Conservation (phyloP, 192 early-diverging fungal genomes). For the Powellomyces hirtus region DNA sequence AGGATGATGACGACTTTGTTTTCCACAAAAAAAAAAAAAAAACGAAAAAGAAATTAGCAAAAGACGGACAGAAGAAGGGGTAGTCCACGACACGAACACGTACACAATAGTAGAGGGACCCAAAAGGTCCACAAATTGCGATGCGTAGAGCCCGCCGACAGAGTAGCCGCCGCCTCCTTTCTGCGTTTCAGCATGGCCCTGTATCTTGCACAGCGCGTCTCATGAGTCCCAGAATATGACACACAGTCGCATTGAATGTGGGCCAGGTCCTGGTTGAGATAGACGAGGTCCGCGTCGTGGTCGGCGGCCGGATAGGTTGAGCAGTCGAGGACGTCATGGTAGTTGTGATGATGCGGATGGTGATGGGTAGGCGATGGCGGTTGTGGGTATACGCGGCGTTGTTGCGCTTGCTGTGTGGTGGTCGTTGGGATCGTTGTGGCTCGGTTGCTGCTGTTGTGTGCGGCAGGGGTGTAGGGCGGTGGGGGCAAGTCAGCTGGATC, state of each 20-base stretch:
- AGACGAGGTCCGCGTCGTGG: background rate
- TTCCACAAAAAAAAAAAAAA: constrained; percentile 12
- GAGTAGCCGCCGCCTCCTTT: constrained; percentile 11
- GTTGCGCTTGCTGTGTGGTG: background rate
- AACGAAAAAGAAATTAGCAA: background rate
- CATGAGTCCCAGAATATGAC: constrained; percentile 15
- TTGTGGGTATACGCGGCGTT: background rate
- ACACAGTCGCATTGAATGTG: constrained; percentile 23
- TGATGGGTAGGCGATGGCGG: background rate
- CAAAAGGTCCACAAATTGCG: constrained; percentile 9
- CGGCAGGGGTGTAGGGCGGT: constrained; percentile 4
- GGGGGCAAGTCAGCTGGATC: background rate
- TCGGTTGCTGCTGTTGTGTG: background rate
- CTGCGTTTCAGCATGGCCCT: constrained; percentile 4
- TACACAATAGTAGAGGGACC: constrained; percentile 12
- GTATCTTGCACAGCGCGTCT: constrained; percentile 23
- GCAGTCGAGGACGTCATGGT: background rate
- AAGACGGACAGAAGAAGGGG: background rate
- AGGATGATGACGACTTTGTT: constrained; percentile 18
- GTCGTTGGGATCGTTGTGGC: too few relatives aligned
- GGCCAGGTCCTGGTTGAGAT: background rate
- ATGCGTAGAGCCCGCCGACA: background rate
- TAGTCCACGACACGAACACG: background rate
- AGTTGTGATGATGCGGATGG: background rate
- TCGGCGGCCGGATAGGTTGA: background rate